These are phyloP conservation scores for Phaeomoniella chlamydospora DNA, from an alignment of 2,329 filamentous ascomycete species.

Conservation along the genomic window DNA sequence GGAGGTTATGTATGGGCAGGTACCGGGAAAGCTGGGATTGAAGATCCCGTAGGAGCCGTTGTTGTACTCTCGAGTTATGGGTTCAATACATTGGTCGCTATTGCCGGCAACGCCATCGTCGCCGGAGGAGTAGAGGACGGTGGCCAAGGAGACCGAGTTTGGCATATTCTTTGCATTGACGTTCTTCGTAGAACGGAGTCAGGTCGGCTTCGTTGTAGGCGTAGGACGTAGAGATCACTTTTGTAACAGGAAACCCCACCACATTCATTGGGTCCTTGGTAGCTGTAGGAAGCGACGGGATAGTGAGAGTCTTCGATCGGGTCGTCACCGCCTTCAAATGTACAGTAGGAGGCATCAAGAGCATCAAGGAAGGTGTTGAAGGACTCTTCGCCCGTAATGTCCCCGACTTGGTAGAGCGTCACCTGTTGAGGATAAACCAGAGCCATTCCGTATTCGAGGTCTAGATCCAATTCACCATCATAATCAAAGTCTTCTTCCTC, in stretches of 20 bases:
- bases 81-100: constrained; percentile 32
- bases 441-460: constrained; percentile 34
- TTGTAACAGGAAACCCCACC: constrained; percentile 35
- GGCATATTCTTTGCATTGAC: constrained; percentile 47
- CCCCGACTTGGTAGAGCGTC: constrained; percentile 21
- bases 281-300: constrained; percentile 30
- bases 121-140: constrained; percentile 44
- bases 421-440: constrained; percentile 32
- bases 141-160: constrained; percentile 46
- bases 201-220: constrained; percentile 46
- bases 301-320: constrained; percentile 35
- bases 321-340: constrained; percentile 33
- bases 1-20: constrained; percentile 34
- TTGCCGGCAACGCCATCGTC: constrained; percentile 28
- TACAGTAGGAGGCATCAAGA: constrained; percentile 39
- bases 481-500: constrained; percentile 13
- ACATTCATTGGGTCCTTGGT: constrained; percentile 31
- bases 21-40: constrained; percentile 7
- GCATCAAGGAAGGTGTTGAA: constrained; percentile 37
- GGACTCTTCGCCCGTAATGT: constrained; percentile 14
- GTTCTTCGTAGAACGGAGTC: constrained; percentile 37
- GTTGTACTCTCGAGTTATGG: constrained; percentile 23
- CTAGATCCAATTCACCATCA: constrained; percentile 32
- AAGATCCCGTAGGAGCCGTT: constrained; percentile 17
- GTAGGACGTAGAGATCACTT: constrained; percentile 49